These are phyloP conservation scores for Thuja plicata DNA, from an alignment of 83 land plant genomes.

Conservation along the genomic window DNA sequence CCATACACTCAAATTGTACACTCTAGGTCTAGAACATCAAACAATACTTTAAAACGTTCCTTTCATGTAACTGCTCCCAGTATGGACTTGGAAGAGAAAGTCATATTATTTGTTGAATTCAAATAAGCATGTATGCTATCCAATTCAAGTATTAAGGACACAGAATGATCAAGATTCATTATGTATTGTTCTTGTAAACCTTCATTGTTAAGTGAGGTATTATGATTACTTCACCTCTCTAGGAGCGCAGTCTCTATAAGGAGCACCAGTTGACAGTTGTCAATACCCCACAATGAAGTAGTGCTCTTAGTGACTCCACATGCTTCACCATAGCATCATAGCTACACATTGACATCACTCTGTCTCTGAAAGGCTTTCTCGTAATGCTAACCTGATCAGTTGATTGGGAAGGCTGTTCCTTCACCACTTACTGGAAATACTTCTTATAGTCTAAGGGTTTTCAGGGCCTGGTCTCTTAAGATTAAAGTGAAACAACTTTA, in stretches of 20 bases:
- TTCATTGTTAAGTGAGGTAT: neutral
- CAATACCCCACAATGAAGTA: neutral
- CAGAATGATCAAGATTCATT: neutral
- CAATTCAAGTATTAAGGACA: neutral
- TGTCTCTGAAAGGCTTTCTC: neutral
- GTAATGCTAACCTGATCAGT: neutral
- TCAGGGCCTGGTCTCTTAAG: neutral
- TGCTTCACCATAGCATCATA: neutral
- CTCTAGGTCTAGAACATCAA: neutral
- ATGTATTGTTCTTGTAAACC: neutral
- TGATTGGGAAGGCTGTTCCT: neutral
- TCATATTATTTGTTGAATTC: neutral
- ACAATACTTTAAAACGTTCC: neutral
- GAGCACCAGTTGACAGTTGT: neutral
- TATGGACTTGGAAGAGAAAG: neutral
- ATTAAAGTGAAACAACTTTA: neutral
- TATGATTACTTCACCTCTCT: neutral
- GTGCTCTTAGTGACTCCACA: neutral
- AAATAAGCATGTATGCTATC: neutral
- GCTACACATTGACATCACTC: neutral
- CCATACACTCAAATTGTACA: neutral
- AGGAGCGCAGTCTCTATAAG: neutral
- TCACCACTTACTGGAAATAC: neutral
- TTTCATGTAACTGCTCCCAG: neutral
- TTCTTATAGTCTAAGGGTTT: neutral